Conservation (phyloP, 306 rosid genomes). For the Glycine latifolia region DNA sequence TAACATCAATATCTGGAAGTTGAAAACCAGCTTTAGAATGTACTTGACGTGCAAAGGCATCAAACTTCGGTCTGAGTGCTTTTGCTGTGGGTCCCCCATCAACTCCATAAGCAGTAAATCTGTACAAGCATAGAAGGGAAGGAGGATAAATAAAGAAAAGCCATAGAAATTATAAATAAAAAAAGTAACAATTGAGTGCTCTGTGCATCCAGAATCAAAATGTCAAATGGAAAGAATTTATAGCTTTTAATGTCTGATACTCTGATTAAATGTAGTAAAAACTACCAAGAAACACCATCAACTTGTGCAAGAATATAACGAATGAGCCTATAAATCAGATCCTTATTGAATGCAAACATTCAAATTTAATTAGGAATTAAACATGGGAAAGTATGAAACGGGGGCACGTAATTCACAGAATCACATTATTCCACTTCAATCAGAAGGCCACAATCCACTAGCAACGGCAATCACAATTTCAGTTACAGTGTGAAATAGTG, state of each 20-base stretch:
- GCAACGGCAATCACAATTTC: conserved; percentile 6
- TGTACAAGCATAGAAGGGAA: conserved; percentile 27
- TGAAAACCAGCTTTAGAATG: conserved; percentile 56
- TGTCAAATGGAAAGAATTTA: conserved; percentile 26
- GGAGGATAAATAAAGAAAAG: background rate
- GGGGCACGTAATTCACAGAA: too few relatives aligned
- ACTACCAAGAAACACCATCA: conserved; percentile 20
- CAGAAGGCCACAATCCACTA: conserved; percentile 4
- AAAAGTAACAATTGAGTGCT: conserved; percentile 15
- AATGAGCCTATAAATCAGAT: background rate
- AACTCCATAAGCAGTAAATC: conserved; percentile 61
- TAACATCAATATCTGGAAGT: conserved; percentile 62
- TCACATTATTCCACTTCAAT: conserved; percentile 16
- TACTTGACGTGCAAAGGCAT: conserved; percentile 49
- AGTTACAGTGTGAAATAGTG: background rate
- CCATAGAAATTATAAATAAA: background rate
- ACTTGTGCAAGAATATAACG: background rate
- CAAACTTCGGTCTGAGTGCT: conserved; percentile 61
- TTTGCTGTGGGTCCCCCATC: conserved; percentile 65
- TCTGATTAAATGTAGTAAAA: background rate
- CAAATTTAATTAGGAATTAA: conserved; percentile 9
- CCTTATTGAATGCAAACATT: background rate
- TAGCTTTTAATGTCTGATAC: conserved; percentile 3
- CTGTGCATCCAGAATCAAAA: conserved; percentile 24
- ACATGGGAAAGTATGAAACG: background rate